Evolutionary conservation across 2,329 filamentous ascomycete genomes (phyloP).

Genomic region (Alternaria sp.): DNA sequence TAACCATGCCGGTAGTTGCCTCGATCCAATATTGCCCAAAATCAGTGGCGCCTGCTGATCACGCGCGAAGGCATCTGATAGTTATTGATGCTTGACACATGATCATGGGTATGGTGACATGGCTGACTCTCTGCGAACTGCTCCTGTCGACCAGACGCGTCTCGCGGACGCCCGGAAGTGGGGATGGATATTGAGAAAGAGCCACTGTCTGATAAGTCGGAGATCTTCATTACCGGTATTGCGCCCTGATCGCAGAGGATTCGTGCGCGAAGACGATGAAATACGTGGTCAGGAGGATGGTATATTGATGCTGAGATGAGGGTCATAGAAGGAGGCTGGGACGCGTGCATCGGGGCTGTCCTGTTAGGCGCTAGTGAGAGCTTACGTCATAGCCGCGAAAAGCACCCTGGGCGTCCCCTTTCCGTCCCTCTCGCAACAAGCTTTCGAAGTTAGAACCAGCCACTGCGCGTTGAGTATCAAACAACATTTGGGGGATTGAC

Average conservation of each 20-base stretch:
- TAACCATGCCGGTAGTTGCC: neutral
- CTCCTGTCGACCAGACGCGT: neutral
- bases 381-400: neutral
- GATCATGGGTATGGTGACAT: neutral
- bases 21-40: neutral
- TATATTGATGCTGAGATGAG: neutral
- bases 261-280: neutral
- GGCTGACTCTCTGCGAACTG: neutral
- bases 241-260: neutral
- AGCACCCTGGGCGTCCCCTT: neutral
- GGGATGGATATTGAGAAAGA: neutral
- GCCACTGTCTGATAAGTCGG: neutral
- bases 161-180: neutral
- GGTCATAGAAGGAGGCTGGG: neutral
- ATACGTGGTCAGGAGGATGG: neutral
- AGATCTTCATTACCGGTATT: neutral
- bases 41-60: neutral
- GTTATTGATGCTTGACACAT: neutral
- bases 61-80: neutral
- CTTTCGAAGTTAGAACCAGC: neutral
- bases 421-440: neutral
- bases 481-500: neutral
- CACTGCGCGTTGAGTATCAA: neutral
- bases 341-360: neutral
- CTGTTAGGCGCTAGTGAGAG: neutral